A percentile compares a stretch with the other conserved stretches of the same genome.
These are phyloP conservation scores for Psilocybe sp. DNA, from an alignment of 768 basidiomycete species.

Conservation along the genomic window DNA sequence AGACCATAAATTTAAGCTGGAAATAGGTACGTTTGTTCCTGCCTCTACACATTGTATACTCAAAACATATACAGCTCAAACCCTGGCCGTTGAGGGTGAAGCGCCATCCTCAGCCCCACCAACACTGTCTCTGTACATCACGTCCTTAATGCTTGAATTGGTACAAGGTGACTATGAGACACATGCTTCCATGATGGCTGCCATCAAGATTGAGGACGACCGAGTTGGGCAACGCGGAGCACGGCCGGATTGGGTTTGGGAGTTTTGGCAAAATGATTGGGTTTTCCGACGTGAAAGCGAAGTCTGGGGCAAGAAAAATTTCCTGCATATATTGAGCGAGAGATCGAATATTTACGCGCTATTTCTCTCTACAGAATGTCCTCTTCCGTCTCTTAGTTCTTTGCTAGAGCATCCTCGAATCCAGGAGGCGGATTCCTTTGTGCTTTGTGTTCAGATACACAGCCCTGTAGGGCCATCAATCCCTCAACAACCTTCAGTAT, in stretches of 20 bases:
- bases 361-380: constrained; percentile 44
- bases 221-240: constrained; percentile 59
- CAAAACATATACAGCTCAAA: constrained; percentile 18
- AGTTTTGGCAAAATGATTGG: constrained; percentile 68
- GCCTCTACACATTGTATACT: no score
- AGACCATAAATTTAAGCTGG: constrained; percentile 70
- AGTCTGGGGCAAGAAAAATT: constrained; percentile 60
- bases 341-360: not conserved
- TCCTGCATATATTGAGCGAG: not conserved
- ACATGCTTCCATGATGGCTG: constrained; percentile 66
- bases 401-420: constrained; percentile 61
- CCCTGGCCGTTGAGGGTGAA: constrained; percentile 17
- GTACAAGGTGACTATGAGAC: constrained; percentile 58
- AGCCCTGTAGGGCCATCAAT: constrained; percentile 55
- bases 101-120: constrained; percentile 24
- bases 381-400: constrained; percentile 57
- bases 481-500: constrained; percentile 63
- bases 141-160: constrained; percentile 61
- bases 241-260: constrained; percentile 73
- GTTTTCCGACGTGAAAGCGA: constrained; percentile 68
- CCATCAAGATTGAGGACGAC: constrained; percentile 65
- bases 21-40: constrained; percentile 46
- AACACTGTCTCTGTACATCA: constrained; percentile 63
- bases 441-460: constrained; percentile 74
- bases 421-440: constrained; percentile 61